Conservation (phyloP, 176 grass and related monocot genomes). For the Bothriochloa decipiens region DNA sequence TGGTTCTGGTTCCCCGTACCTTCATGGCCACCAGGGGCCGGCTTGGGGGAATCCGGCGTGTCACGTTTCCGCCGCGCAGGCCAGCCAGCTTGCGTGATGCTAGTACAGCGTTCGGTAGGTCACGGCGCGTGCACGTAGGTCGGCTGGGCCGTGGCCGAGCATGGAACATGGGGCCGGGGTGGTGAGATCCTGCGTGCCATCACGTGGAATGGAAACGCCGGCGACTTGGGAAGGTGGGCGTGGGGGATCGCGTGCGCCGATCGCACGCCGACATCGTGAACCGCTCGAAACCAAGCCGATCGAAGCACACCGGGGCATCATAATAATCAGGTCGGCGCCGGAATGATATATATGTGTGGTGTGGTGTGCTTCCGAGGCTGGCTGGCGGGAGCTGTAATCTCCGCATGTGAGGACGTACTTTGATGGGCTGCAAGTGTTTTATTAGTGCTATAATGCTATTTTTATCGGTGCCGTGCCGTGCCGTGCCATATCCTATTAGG, state of each 20-base stretch:
- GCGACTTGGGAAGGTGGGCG: slow-evolving; percentile 9
- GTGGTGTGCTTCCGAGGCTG: neutral
- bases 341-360: too few species aligned
- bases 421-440: neutral
- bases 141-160: neutral
- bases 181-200: neutral
- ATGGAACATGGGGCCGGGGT: neutral
- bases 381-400: neutral
- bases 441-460: too few species aligned
- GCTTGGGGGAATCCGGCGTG: neutral
- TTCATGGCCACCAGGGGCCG: too few species aligned
- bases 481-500: neutral
- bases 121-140: neutral
- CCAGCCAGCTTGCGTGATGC: neutral
- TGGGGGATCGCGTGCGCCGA: slow-evolving; percentile 18
- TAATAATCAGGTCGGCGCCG: neutral
- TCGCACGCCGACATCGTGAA: slow-evolving; percentile 40
- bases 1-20: too few species aligned
- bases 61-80: neutral
- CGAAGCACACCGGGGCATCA: neutral
- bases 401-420: neutral
- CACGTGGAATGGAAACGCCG: slow-evolving; percentile 18
- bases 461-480: neutral
- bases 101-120: neutral
- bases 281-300: neutral